phyloP scores from a whole-genome alignment of 1,284 basidiomycete genomes.

The Somion occarium region DNA sequence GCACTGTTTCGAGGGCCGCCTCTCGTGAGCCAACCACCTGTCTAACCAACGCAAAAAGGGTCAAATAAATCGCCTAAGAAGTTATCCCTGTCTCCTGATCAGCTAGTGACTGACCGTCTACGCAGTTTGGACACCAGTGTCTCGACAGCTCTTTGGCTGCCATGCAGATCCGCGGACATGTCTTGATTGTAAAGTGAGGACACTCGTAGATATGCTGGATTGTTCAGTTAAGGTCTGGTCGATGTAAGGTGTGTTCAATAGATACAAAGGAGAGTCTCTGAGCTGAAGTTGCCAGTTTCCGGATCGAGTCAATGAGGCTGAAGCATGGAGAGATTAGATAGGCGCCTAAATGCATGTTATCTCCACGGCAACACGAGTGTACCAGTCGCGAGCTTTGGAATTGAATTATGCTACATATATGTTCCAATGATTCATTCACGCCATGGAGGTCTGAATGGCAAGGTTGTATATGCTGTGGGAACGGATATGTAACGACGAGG shows the following conservation, averaged over 20 bases:
- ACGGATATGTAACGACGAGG: no score
- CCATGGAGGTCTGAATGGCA: no score
- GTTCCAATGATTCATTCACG: no score
- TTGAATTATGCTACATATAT: no score
- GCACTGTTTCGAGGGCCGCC: conserved; percentile 86
- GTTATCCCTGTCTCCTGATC: not conserved
- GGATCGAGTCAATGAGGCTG: not conserved
- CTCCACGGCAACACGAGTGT: no score
- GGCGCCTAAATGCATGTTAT: no score
- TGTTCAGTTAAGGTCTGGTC: no score
- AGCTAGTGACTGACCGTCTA: conserved; percentile 48
- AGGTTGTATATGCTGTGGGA: no score
- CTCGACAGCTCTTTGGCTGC: conserved; percentile 56
- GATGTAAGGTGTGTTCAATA: not conserved
- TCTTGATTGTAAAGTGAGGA: not conserved
- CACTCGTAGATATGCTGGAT: no score
- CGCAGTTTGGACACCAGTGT: conserved; percentile 60
- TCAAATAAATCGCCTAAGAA: conserved; percentile 9
- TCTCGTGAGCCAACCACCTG: conserved; percentile 86
- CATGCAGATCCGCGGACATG: conserved; percentile 8
- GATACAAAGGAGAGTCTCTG: not conserved
- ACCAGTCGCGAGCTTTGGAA: no score
- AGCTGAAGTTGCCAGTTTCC: not conserved
- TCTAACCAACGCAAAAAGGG: conserved; percentile 34
- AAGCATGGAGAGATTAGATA: not conserved